Conservation (phyloP, 768 basidiomycete species). For the Cystoderma amianthinum region DNA sequence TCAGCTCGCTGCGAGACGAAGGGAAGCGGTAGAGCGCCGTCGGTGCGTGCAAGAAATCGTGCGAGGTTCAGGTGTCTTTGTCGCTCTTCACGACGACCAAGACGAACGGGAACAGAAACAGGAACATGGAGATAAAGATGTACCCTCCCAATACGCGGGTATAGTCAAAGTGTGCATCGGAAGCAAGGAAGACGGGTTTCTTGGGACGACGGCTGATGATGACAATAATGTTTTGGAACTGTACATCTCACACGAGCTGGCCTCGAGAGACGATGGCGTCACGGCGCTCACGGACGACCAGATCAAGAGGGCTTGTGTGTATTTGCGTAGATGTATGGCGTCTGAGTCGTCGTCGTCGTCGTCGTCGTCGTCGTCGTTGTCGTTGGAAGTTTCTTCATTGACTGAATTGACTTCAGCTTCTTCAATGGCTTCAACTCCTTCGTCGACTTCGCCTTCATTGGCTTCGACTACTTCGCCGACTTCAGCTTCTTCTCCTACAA, state of each 20-base stretch:
- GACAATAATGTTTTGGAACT: no score
- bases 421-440: no score
- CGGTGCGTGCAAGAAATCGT: conserved; percentile 4
- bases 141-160: not conserved
- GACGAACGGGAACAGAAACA: not conserved
- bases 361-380: no score
- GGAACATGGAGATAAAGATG: not conserved
- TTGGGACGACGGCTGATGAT: not conserved
- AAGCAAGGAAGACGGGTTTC: not conserved
- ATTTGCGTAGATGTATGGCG: not conserved
- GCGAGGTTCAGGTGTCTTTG: conserved; percentile 2
- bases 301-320: not conserved
- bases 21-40: not conserved
- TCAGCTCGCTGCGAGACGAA: not conserved
- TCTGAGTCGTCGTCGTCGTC: not conserved
- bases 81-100: conserved; percentile 2
- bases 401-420: no score
- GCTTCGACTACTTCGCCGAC: no score
- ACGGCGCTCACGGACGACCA: not conserved
- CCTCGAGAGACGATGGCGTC: not conserved
- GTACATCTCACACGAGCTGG: no score
- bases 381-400: no score
- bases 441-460: no score
- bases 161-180: no score
- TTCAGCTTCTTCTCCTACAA: no score